A percentile compares a stretch with the other conserved stretches of the same genome.
These are phyloP conservation scores for Gaeumannomyces tritici DNA, from an alignment of 2,329 filamentous ascomycete species.

Conservation along the genomic window DNA sequence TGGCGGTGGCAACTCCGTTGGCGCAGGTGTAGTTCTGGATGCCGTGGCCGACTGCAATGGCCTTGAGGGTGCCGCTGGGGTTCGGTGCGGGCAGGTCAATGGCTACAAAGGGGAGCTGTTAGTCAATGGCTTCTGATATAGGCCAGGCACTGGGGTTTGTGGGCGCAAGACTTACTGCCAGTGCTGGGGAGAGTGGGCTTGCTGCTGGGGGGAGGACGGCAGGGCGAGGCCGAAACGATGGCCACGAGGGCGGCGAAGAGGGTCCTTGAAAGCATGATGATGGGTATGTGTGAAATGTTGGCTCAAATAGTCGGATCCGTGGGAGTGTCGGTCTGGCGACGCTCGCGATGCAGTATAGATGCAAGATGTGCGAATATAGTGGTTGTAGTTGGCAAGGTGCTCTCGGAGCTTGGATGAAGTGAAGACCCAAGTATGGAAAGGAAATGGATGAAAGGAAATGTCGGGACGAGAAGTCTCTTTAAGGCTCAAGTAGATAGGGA, in stretches of 20 bases:
- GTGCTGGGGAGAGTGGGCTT: constrained; percentile 26
- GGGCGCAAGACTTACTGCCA: constrained; percentile 18
- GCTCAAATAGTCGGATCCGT: too few relatives aligned
- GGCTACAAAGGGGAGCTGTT: constrained; percentile 14
- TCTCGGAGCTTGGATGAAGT: constrained; percentile 1
- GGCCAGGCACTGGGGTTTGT: neutral
- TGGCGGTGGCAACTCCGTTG: constrained; percentile 18
- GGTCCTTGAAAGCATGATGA: constrained; percentile 7
- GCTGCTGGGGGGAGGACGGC: constrained; percentile 4
- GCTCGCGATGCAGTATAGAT: too few relatives aligned
- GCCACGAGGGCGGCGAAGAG: constrained; percentile 9
- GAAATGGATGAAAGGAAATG: neutral
- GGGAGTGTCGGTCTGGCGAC: neutral
- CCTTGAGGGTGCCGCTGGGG: constrained; percentile 30
- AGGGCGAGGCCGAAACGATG: constrained; percentile 9
- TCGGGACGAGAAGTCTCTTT: neutral
- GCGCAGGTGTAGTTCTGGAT: constrained; percentile 61
- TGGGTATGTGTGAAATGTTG: neutral
- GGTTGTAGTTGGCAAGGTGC: neutral
- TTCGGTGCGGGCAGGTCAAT: constrained; percentile 34
- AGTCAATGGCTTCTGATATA: neutral
- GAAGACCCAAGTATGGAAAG: neutral
- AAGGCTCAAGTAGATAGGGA: neutral
- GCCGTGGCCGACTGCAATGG: constrained; percentile 53
- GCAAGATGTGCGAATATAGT: neutral